Conservation (phyloP, 805 yeast species). For the Schizosaccharomyces lindneri region DNA sequence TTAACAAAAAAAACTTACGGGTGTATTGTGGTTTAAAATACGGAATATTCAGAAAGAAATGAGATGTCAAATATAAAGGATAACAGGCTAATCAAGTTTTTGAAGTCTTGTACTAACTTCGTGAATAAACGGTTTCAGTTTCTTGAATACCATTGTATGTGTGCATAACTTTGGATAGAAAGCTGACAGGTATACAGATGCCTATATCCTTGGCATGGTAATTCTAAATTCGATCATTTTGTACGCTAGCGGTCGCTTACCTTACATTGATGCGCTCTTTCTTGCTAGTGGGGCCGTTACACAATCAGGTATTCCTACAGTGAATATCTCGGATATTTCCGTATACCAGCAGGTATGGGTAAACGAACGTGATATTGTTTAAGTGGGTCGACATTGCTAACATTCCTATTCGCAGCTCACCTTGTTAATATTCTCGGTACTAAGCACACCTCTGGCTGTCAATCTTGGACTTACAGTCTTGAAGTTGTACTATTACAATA, state of each 20-base stretch:
- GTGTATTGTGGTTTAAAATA: too few relatives aligned
- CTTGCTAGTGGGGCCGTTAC: conserved; percentile 55
- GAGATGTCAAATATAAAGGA: too few relatives aligned
- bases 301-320: conserved; percentile 78
- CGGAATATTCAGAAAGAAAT: too few relatives aligned
- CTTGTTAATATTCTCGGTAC: conserved; percentile 48
- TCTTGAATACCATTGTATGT: conserved; percentile 15
- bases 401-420: conserved; percentile 53
- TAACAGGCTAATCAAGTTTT: background rate
- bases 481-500: background rate
- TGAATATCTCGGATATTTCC: conserved; percentile 35
- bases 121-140: background rate
- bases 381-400: too few relatives aligned
- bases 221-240: conserved; percentile 50
- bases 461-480: background rate
- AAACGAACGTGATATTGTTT: background rate
- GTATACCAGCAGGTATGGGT: conserved; percentile 63
- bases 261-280: conserved; percentile 61
- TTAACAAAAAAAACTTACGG: too few relatives aligned
- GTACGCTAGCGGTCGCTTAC: conserved; percentile 38
- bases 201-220: conserved; percentile 34
- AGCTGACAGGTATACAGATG: conserved; percentile 7
- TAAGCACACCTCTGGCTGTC: background rate
- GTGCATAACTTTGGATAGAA: background rate
- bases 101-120: background rate